Conservation (phyloP, 129 eudicot species). For the Helichrysum umbraculigerum region DNA sequence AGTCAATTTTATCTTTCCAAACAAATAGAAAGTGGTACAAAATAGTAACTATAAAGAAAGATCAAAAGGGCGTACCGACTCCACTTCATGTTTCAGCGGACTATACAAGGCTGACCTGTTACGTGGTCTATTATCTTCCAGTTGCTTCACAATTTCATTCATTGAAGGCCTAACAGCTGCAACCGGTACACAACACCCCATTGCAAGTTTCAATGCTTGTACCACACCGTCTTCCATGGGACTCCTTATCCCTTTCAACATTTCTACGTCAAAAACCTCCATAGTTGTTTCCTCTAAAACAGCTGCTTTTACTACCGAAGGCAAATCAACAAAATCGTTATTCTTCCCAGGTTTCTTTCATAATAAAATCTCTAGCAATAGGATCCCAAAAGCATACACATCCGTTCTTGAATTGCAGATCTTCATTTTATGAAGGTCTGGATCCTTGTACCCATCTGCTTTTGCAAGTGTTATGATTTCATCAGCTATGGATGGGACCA, state of each 20-base stretch:
- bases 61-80: constrained; percentile 72
- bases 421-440: constrained; percentile 80
- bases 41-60: not conserved
- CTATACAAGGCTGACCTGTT: constrained; percentile 76
- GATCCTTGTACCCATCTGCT: constrained; percentile 76
- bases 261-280: constrained; percentile 79
- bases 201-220: constrained; percentile 78
- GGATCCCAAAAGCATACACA: constrained; percentile 75
- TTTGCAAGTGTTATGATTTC: constrained; percentile 63
- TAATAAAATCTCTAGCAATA: constrained; percentile 59
- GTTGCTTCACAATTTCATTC: constrained; percentile 76
- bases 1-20: too few relatives aligned
- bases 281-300: constrained; percentile 73
- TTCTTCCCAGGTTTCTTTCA: constrained; percentile 69
- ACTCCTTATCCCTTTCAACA: constrained; percentile 71
- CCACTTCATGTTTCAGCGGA: constrained; percentile 85
- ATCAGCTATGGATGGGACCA: constrained; percentile 70
- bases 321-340: constrained; percentile 42
- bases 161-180: constrained; percentile 64
- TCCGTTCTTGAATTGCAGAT: constrained; percentile 66
- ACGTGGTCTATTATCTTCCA: constrained; percentile 80
- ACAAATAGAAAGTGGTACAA: not conserved
- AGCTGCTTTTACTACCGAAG: constrained; percentile 71
- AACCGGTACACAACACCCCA: constrained; percentile 92
- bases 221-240: constrained; percentile 90